phyloP scores from a whole-genome alignment of 139 green algal genomes.

The Coccomyxa sp. region DNA sequence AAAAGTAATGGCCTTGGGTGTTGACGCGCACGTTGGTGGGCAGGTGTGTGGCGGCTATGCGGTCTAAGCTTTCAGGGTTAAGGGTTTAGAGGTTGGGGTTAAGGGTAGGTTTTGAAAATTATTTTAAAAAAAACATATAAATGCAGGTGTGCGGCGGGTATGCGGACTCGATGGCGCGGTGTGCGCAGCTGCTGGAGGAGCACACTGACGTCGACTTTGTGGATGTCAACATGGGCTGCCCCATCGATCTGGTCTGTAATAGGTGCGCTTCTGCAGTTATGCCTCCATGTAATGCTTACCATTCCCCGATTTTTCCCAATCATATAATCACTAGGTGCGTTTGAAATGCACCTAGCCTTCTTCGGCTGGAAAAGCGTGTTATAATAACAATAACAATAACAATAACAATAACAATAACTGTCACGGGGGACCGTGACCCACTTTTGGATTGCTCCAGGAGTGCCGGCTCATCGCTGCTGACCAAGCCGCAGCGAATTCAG shows the following conservation, averaged over 20 bases:
- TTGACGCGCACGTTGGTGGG: too few species aligned
- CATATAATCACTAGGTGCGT: too few species aligned
- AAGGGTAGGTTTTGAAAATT: too few species aligned
- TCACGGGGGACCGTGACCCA: not conserved
- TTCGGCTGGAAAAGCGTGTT: too few species aligned
- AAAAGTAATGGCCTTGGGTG: too few species aligned
- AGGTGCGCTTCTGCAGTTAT: not conserved
- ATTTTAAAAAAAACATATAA: too few species aligned
- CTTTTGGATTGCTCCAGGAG: slow-evolving; percentile 22
- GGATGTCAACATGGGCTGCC: slow-evolving; percentile 94
- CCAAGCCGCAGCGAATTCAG: slow-evolving; percentile 61
- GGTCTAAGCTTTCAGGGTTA: too few species aligned
- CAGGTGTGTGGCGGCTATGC: slow-evolving; percentile 43
- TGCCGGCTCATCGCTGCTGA: slow-evolving; percentile 80
- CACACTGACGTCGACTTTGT: slow-evolving; percentile 77
- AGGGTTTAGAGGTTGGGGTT: too few species aligned
- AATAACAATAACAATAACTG: too few species aligned
- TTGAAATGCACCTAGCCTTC: too few species aligned
- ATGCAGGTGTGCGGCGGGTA: slow-evolving; percentile 80
- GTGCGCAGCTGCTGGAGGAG: slow-evolving; percentile 74
- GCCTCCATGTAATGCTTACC: not conserved
- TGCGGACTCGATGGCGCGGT: slow-evolving; percentile 69
- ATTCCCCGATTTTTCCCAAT: too few species aligned
- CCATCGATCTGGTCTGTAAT: slow-evolving; percentile 73
- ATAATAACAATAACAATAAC: too few species aligned